Conservation (phyloP, 2,329 filamentous ascomycete species). For the Phaeosphaeria sp. region DNA sequence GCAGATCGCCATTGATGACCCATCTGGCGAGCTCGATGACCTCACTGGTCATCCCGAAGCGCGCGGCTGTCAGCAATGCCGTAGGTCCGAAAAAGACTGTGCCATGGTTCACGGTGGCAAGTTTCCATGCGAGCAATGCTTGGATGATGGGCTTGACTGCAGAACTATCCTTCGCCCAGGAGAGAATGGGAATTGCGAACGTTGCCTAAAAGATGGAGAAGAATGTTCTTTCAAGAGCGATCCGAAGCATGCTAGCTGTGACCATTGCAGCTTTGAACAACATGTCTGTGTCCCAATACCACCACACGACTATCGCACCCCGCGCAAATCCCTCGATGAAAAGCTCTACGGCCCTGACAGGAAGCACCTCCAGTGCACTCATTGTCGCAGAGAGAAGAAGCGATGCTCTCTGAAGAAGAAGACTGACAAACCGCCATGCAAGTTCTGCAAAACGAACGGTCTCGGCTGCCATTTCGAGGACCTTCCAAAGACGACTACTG, state of each 20-base stretch:
- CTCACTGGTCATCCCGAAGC: conserved; percentile 42
- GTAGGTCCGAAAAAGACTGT: conserved; percentile 24
- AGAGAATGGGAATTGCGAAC: conserved; percentile 43
- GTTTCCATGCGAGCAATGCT: conserved; percentile 36
- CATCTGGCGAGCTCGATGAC: conserved; percentile 27
- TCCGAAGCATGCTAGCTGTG: conserved; percentile 22
- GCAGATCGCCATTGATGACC: conserved; percentile 33
- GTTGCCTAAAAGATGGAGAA: conserved; percentile 20
- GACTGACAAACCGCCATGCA: conserved; percentile 41
- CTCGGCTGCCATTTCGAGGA: conserved; percentile 42
- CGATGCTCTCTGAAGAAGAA: conserved; percentile 42
- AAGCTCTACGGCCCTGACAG: conserved; percentile 26
- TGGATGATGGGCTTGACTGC: conserved; percentile 32
- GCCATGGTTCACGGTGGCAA: conserved; percentile 35
- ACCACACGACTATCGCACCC: conserved; percentile 21
- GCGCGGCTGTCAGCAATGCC: conserved; percentile 46
- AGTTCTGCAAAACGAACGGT: conserved; percentile 31
- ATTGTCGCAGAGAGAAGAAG: conserved; percentile 36
- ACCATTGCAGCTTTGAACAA: conserved; percentile 23
- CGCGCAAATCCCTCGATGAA: conserved; percentile 27
- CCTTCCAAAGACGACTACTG: conserved; percentile 9
- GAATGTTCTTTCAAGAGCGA: conserved; percentile 33
- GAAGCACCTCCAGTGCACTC: conserved; percentile 29
- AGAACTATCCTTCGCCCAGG: conserved; percentile 38
- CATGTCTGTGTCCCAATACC: conserved; percentile 22